A percentile compares a stretch with the other conserved stretches of the same genome.
Evolutionary conservation across 805 yeast genomes (phyloP).

Genomic region (Clavispora fructus): DNA sequence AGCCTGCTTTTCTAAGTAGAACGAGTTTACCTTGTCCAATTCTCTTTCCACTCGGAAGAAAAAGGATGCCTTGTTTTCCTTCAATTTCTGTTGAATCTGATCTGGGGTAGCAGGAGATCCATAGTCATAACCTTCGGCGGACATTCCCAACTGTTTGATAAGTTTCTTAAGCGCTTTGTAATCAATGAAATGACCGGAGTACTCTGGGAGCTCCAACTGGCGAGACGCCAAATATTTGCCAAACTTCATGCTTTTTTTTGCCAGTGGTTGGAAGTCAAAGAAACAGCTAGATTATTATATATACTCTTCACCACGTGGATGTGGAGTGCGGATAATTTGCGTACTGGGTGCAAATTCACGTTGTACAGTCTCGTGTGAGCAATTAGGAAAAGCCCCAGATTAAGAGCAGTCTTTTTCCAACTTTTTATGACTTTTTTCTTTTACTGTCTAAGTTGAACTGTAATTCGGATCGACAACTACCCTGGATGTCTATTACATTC

Average conservation of each 20-base stretch:
- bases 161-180: slow-evolving; percentile 90
- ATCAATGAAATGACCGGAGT: slow-evolving; percentile 88
- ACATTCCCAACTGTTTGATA: slow-evolving; percentile 70
- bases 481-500: too few species aligned
- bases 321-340: neutral
- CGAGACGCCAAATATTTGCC: slow-evolving; percentile 94
- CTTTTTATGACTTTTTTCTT: too few species aligned
- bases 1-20: slow-evolving; percentile 86
- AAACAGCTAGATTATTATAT: neutral
- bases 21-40: slow-evolving; percentile 89
- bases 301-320: slow-evolving; percentile 2
- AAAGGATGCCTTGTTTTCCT: slow-evolving; percentile 86
- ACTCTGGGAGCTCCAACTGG: slow-evolving; percentile 92
- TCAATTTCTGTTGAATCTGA: slow-evolving; percentile 46
- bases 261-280: neutral
- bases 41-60: slow-evolving; percentile 91
- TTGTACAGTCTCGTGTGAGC: neutral
- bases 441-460: too few species aligned
- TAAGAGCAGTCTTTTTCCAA: too few species aligned
- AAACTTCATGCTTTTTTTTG: slow-evolving; percentile 56
- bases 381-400: neutral
- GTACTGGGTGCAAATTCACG: neutral
- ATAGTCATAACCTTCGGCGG: slow-evolving; percentile 20
- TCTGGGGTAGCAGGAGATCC: slow-evolving; percentile 18
- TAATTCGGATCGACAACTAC: too few species aligned